Evolutionary conservation across 495 filamentous ascomycete genomes (phyloP).

Genomic region (Penicillium fimorum): DNA sequence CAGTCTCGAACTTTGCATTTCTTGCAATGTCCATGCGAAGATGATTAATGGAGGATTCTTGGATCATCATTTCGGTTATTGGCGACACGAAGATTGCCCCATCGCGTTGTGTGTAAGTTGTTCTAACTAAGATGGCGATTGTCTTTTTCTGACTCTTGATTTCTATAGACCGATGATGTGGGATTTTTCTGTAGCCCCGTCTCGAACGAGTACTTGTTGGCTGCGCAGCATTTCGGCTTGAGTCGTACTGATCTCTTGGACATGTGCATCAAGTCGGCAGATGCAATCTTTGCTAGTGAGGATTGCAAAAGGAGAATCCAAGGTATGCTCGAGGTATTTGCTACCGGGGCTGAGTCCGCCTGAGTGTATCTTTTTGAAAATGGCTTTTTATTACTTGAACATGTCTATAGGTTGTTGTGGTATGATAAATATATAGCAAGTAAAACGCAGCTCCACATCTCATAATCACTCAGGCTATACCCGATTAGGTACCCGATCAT

Average conservation of each 20-base stretch:
- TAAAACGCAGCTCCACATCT: no score
- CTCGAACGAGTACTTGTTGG: constrained; percentile 77
- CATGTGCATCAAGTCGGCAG: constrained; percentile 55
- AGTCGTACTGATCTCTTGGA: constrained; percentile 51
- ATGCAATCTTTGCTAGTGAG: constrained; percentile 64
- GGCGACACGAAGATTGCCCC: constrained; percentile 53
- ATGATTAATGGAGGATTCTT: constrained; percentile 67
- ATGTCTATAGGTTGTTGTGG: neutral
- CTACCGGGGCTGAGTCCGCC: neutral
- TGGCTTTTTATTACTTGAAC: neutral
- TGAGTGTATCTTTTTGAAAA: neutral
- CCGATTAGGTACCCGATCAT: constrained; percentile 7
- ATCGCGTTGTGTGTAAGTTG: constrained; percentile 59
- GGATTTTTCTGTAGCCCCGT: constrained; percentile 76
- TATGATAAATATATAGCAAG: no score
- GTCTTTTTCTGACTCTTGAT: constrained; percentile 6
- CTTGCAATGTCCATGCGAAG: constrained; percentile 76
- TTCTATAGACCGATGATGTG: constrained; percentile 75
- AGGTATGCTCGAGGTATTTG: neutral
- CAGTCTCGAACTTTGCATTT: constrained; percentile 74
- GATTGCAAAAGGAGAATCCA: constrained; percentile 57
- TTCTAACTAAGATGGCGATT: constrained; percentile 7
- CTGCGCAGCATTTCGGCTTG: constrained; percentile 68
- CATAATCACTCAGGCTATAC: neutral
- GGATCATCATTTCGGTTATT: constrained; percentile 73